A percentile compares a stretch with the other conserved stretches of the same genome.
phyloP scores from a whole-genome alignment of 2,329 filamentous ascomycete genomes.

The Apiospora pterosperma region DNA sequence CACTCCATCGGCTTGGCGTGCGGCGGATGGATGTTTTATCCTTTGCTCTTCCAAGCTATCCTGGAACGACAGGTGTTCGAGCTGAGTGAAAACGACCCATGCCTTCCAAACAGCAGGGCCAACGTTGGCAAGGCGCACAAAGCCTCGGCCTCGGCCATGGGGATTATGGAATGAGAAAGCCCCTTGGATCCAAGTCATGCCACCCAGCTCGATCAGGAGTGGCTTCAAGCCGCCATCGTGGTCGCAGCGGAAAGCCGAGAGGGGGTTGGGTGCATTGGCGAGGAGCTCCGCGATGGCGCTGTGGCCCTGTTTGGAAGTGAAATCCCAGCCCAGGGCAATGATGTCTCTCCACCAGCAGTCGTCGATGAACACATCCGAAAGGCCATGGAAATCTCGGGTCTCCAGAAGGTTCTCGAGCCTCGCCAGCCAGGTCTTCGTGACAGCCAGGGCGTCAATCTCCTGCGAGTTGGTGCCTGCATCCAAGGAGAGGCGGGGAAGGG shows the following conservation, averaged over 20 bases:
- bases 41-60: constrained; percentile 8
- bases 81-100: constrained; percentile 21
- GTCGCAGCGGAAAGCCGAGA: constrained; percentile 6
- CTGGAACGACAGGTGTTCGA: constrained; percentile 19
- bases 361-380: constrained; percentile 16
- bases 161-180: constrained; percentile 16
- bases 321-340: constrained; percentile 25
- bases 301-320: constrained; percentile 19
- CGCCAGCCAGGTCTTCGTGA: too few species aligned
- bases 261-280: constrained; percentile 1
- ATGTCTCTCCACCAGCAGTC: constrained; percentile 27
- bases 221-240: constrained; percentile 12
- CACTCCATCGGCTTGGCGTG: background rate
- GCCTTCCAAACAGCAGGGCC: constrained; percentile 17
- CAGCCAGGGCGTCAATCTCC: too few species aligned
- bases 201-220: constrained; percentile 11
- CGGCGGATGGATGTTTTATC: background rate
- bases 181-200: constrained; percentile 13
- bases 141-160: constrained; percentile 15
- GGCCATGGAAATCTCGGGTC: too few species aligned
- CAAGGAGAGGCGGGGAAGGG: too few species aligned
- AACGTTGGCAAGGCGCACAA: constrained; percentile 16
- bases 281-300: constrained; percentile 13
- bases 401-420: too few species aligned
- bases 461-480: too few species aligned